Conservation (phyloP, 305 asterid species). For the Fraxinus sp. region DNA sequence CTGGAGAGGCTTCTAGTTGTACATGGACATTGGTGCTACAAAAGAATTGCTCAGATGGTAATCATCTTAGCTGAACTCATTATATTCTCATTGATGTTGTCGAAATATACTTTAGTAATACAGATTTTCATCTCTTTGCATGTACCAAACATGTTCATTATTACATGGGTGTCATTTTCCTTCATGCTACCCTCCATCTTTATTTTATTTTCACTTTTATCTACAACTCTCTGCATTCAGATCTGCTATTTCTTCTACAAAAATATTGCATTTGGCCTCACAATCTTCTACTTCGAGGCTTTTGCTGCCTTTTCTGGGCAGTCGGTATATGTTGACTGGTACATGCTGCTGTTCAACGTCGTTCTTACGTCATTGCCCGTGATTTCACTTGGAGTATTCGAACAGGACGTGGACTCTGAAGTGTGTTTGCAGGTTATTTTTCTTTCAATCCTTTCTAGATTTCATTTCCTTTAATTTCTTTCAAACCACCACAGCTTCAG, state of each 20-base stretch:
- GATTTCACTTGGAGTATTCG: slow-evolving; percentile 85
- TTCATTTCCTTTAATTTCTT: neutral
- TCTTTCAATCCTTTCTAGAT: slow-evolving; percentile 4
- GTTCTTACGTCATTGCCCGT: slow-evolving; percentile 89
- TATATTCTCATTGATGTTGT: neutral
- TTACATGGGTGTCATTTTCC: neutral
- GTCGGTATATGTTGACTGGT: slow-evolving; percentile 84
- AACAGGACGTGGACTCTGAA: slow-evolving; percentile 60
- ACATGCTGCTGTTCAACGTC: slow-evolving; percentile 80
- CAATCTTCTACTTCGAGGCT: slow-evolving; percentile 87
- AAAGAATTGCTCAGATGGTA: slow-evolving; percentile 93
- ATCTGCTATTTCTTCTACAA: slow-evolving; percentile 94
- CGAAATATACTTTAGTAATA: neutral
- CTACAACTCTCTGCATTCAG: slow-evolving; percentile 44
- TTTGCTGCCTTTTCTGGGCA: slow-evolving; percentile 91
- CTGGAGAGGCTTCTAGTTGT: slow-evolving; percentile 82
- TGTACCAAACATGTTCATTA: neutral
- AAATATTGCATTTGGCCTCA: slow-evolving; percentile 88
- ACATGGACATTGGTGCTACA: slow-evolving; percentile 99
- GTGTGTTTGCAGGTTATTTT: slow-evolving; percentile 55
- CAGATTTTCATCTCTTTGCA: neutral
- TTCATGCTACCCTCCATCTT: slow-evolving; percentile 1
- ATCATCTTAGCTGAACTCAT: slow-evolving; percentile 16
- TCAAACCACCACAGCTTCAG: neutral
- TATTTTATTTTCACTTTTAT: slow-evolving; percentile 14